A percentile compares a stretch with the other conserved stretches of the same genome.
Conservation (phyloP, 176 grass and related monocot species). For the Triticum turgidum region DNA sequence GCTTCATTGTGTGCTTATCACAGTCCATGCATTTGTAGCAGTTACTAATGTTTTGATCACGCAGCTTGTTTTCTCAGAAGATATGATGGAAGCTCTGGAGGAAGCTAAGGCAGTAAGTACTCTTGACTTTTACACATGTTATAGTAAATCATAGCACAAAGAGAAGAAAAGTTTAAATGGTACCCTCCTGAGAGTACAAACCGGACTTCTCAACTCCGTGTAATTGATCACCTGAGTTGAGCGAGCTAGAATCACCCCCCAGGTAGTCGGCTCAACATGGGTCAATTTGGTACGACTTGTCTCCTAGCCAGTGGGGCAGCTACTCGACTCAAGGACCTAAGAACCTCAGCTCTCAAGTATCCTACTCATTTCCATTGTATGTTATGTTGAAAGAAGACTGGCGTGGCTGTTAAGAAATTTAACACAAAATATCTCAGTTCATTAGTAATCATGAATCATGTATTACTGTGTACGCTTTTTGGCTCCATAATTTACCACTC, state of each 20-base stretch:
- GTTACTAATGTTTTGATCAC: slow-evolving; percentile 47
- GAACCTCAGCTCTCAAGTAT: not conserved
- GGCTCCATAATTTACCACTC: slow-evolving; percentile 3
- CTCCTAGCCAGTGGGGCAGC: not conserved
- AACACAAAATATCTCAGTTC: not conserved
- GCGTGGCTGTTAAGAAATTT: not conserved
- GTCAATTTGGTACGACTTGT: not conserved
- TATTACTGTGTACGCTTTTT: not conserved
- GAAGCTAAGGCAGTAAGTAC: slow-evolving; percentile 89
- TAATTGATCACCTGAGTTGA: not conserved
- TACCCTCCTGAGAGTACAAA: not conserved
- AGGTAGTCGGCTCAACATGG: not conserved
- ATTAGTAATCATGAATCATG: not conserved
- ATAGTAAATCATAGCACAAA: not conserved
- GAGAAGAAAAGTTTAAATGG: not conserved
- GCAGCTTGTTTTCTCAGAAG: slow-evolving; percentile 80
- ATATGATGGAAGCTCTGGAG: slow-evolving; percentile 96
- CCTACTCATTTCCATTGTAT: slow-evolving; percentile 1
- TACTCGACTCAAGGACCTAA: not conserved
- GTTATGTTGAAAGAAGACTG: slow-evolving; percentile 16
- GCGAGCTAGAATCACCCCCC: too few species aligned
- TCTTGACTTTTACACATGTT: slow-evolving; percentile 18
- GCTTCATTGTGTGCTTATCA: slow-evolving; percentile 15
- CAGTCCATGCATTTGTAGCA: slow-evolving; percentile 14
- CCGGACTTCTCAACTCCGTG: not conserved